Conservation (phyloP, 495 filamentous ascomycete species). For the Achaetomiella virescens region DNA sequence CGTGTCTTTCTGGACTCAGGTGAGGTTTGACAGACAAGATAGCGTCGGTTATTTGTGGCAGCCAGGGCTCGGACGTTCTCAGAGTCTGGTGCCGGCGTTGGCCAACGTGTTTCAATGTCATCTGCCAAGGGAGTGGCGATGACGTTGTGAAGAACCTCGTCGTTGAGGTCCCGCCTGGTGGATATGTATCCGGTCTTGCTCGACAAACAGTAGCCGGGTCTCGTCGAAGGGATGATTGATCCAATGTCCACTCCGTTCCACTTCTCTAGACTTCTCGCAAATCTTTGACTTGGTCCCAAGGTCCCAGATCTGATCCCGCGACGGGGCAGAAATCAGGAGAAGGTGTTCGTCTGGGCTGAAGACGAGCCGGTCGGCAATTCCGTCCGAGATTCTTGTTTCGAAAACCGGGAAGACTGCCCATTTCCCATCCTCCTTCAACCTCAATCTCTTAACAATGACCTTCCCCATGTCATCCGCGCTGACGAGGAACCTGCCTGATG, state of each 20-base stretch:
- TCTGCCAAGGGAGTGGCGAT: neutral
- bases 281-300: neutral
- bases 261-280: neutral
- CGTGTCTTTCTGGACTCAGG: neutral
- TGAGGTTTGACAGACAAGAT: neutral
- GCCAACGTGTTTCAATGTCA: neutral
- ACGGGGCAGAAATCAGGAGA: neutral
- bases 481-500: neutral
- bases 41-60: neutral
- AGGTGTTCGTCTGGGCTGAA: neutral
- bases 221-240: neutral
- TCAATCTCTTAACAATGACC: neutral
- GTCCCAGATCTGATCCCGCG: neutral
- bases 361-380: neutral
- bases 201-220: neutral
- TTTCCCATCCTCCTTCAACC: constrained; percentile 3
- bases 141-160: neutral
- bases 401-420: neutral
- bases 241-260: neutral
- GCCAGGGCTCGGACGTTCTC: neutral
- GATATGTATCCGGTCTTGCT: neutral
- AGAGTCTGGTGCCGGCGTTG: neutral
- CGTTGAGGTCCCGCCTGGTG: neutral
- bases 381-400: neutral
- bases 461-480: neutral